Conservation (phyloP, 1,139 yeast species). For the Ogataea hybrid region DNA sequence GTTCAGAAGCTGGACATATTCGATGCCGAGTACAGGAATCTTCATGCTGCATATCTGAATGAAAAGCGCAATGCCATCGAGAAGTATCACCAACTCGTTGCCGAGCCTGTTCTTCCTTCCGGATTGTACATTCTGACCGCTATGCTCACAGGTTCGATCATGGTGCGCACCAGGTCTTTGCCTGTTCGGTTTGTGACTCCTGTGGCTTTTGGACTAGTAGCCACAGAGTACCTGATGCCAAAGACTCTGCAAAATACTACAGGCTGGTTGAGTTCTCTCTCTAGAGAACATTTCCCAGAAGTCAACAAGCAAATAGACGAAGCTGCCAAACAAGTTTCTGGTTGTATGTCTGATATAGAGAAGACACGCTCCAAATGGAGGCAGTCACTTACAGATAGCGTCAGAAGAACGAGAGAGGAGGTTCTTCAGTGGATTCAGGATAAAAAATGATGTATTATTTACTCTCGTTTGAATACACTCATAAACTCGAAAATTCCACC, state of each 20-base stretch:
- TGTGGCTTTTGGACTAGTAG: constrained; percentile 43
- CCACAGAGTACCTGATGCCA: constrained; percentile 39
- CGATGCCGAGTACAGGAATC: constrained; percentile 45
- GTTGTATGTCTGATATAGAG: constrained; percentile 2
- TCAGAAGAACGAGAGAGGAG: constrained; percentile 15
- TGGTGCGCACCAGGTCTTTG: constrained; percentile 45
- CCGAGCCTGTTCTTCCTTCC: constrained; percentile 50
- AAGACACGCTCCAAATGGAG: constrained; percentile 9
- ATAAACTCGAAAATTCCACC: constrained; percentile 69
- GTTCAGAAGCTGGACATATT: constrained; percentile 39
- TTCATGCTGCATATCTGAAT: constrained; percentile 43
- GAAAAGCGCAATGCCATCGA: constrained; percentile 36
- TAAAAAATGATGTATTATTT: neutral
- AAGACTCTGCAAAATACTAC: constrained; percentile 33
- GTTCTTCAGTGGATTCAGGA: constrained; percentile 15
- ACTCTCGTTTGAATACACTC: constrained; percentile 24
- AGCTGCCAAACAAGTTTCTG: constrained; percentile 1
- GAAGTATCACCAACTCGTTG: constrained; percentile 31
- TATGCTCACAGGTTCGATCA: constrained; percentile 54
- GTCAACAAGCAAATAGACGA: constrained; percentile 28
- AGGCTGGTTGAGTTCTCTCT: constrained; percentile 27
- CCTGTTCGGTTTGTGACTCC: constrained; percentile 54
- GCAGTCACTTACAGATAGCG: constrained; percentile 11
- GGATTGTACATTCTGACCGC: constrained; percentile 53
- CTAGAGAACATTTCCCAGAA: constrained; percentile 35